A percentile compares a stretch with the other conserved stretches of the same genome.
These are phyloP conservation scores for Sporisorium iseilematis-ciliati DNA, from an alignment of 1,284 basidiomycete species.

Conservation along the genomic window DNA sequence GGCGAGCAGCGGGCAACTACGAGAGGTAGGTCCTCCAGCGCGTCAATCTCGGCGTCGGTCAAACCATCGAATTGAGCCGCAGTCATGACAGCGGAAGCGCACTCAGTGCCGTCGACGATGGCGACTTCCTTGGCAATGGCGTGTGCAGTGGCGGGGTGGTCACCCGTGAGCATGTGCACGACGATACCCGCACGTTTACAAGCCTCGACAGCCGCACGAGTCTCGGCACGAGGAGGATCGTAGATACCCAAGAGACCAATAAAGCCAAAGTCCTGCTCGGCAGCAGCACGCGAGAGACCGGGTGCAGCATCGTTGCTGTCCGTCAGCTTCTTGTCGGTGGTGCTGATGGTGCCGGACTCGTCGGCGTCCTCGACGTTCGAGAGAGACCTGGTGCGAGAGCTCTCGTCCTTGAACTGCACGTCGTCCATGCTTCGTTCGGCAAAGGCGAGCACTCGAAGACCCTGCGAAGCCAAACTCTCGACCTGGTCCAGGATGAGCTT, in stretches of 20 bases:
- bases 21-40: constrained; percentile 52
- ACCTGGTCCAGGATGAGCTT: constrained; percentile 52
- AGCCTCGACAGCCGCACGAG: constrained; percentile 58
- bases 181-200: constrained; percentile 62
- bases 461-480: constrained; percentile 59
- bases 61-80: constrained; percentile 60
- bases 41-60: constrained; percentile 57
- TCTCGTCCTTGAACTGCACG: constrained; percentile 50
- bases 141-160: constrained; percentile 60
- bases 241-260: constrained; percentile 64
- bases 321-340: constrained; percentile 34
- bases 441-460: constrained; percentile 64
- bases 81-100: constrained; percentile 53
- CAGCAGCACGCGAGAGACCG: constrained; percentile 51
- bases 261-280: constrained; percentile 59
- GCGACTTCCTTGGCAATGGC: constrained; percentile 61
- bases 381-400: constrained; percentile 24
- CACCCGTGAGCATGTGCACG: constrained; percentile 65
- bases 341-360: constrained; percentile 36
- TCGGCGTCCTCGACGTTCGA: constrained; percentile 29
- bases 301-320: constrained; percentile 12
- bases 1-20: constrained; percentile 65
- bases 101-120: constrained; percentile 57
- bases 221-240: constrained; percentile 64
- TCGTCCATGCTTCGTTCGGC: constrained; percentile 56